phyloP scores from a whole-genome alignment of 2,329 filamentous ascomycete species.

The Neurospora sp. region DNA sequence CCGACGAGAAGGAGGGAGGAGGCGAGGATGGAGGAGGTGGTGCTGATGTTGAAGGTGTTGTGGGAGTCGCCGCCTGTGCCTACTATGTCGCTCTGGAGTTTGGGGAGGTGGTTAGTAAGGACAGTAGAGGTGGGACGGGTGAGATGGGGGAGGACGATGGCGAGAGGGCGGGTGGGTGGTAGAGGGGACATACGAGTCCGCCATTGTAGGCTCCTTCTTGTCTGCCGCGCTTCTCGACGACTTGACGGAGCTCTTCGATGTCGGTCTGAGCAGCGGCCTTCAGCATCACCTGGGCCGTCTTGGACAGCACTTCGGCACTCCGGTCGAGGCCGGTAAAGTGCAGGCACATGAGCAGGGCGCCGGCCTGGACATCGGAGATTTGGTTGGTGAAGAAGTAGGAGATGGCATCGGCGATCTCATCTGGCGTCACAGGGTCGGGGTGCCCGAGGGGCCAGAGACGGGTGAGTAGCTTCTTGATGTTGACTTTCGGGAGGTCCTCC shows the following conservation, averaged over 20 bases:
- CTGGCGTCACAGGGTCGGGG: conserved; percentile 47
- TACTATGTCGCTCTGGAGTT: conserved; percentile 70
- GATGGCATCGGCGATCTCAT: conserved; percentile 83
- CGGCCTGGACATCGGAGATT: conserved; percentile 79
- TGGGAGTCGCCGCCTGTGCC: conserved; percentile 94
- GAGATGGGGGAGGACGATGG: background rate
- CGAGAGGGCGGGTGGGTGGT: background rate
- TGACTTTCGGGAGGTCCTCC: conserved; percentile 24
- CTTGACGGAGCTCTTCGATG: conserved; percentile 44
- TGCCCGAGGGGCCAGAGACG: conserved; percentile 54
- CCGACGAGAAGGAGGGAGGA: conserved; percentile 76
- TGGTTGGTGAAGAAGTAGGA: conserved; percentile 85
- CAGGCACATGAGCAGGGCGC: conserved; percentile 77
- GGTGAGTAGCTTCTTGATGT: conserved; percentile 63
- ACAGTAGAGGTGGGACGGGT: background rate
- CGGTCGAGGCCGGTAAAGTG: conserved; percentile 86
- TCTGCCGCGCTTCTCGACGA: conserved; percentile 50
- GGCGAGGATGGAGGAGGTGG: conserved; percentile 83
- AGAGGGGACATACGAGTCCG: conserved; percentile 56
- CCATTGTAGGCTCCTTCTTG: conserved; percentile 68
- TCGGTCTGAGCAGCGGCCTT: conserved; percentile 67
- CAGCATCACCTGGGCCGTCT: conserved; percentile 77
- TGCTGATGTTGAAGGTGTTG: conserved; percentile 97
- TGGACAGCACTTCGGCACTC: conserved; percentile 73
- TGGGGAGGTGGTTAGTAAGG: conserved; percentile 6